Percentiles rank a stretch among this genome's conserved stretches.
phyloP scores from a whole-genome alignment of 148 eudicot species.

The Dysphania ambrosioides region DNA sequence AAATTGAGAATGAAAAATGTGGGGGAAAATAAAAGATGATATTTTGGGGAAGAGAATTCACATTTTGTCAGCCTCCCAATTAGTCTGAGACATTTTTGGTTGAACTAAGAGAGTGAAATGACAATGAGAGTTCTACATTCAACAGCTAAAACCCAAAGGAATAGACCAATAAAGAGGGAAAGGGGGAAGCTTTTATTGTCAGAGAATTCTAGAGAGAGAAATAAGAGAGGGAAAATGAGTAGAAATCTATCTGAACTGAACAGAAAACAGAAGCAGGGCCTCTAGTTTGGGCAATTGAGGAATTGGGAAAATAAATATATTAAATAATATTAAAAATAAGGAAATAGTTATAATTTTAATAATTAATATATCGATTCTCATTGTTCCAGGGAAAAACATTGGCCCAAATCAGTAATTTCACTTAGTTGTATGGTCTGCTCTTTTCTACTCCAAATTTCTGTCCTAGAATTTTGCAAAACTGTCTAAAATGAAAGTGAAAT shows the following conservation, averaged over 20 bases:
- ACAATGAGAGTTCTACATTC: slow-evolving; percentile 21
- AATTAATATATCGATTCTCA: slow-evolving; percentile 9
- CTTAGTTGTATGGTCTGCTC: slow-evolving; percentile 9
- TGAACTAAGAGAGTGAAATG: neutral
- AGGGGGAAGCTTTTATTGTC: slow-evolving; percentile 6
- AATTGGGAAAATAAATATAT: neutral
- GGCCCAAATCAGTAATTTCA: slow-evolving; percentile 8
- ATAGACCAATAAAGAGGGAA: neutral
- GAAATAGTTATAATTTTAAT: neutral
- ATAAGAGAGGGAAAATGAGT: neutral
- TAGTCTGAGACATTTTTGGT: slow-evolving; percentile 66
- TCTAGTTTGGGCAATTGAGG: slow-evolving; percentile 24
- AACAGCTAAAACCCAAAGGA: slow-evolving; percentile 15
- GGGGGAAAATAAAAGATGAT: neutral
- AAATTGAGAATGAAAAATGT: neutral
- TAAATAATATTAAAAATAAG: neutral
- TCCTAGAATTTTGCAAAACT: neutral
- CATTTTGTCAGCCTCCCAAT: slow-evolving; percentile 98
- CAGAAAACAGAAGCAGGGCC: slow-evolving; percentile 27
- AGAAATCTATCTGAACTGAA: slow-evolving; percentile 27
- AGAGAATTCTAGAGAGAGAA: slow-evolving; percentile 8
- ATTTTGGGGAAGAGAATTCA: slow-evolving; percentile 32
- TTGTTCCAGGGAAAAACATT: slow-evolving; percentile 9
- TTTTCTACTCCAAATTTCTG: slow-evolving; percentile 19
- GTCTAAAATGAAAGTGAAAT: neutral